A percentile compares a stretch with the other conserved stretches of the same genome.
These are phyloP conservation scores for Juglanconis juglandina DNA, from an alignment of 2,329 filamentous ascomycete species.

Conservation along the genomic window DNA sequence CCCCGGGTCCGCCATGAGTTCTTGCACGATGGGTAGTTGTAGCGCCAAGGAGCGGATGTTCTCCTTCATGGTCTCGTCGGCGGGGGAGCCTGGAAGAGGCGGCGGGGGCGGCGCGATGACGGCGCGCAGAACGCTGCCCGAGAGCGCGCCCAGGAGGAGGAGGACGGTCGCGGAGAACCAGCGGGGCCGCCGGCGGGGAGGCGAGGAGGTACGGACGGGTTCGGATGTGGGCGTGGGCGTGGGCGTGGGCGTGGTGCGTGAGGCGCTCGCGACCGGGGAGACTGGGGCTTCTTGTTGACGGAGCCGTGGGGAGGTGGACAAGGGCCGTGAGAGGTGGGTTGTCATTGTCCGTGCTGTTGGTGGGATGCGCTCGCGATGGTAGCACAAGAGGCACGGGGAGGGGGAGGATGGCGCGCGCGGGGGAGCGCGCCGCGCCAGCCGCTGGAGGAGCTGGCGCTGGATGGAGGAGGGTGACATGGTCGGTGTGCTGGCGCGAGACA, in stretches of 20 bases:
- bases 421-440: conserved; percentile 2
- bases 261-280: background rate
- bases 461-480: background rate
- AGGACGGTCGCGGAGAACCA: conserved; percentile 32
- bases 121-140: conserved; percentile 37
- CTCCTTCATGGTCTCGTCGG: conserved; percentile 39
- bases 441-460: background rate
- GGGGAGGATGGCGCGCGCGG: background rate
- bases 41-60: conserved; percentile 41
- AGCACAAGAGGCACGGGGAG: background rate
- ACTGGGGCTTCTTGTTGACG: background rate
- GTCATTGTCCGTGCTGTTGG: background rate
- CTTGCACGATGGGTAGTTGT: conserved; percentile 45
- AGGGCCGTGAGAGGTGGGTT: background rate
- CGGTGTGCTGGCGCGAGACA: background rate
- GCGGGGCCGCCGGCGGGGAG: conserved; percentile 22
- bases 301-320: background rate
- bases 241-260: background rate
- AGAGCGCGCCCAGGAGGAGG: conserved; percentile 37
- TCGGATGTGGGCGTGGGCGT: no score
- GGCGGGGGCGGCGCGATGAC: conserved; percentile 42
- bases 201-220: background rate
- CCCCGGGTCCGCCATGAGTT: conserved; percentile 40
- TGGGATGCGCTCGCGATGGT: background rate
- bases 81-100: conserved; percentile 34